Evolutionary conservation across 208 protist species (phyloP).

Genomic region (Crithidia acanthocephali): DNA sequence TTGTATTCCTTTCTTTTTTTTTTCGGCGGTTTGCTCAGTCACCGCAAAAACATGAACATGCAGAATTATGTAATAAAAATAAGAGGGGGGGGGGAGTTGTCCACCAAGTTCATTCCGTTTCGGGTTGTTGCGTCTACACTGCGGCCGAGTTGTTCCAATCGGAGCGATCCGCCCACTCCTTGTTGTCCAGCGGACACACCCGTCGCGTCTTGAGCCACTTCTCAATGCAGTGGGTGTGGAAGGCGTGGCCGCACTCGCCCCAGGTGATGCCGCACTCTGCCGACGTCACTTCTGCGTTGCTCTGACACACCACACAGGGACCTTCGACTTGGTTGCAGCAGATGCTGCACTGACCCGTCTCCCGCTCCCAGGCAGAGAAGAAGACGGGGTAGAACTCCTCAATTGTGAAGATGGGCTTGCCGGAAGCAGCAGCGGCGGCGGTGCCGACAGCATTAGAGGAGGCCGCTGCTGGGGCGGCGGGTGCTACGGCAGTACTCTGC

Average conservation of each 20-base stretch:
- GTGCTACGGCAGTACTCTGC: background rate
- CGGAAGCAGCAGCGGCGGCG: background rate
- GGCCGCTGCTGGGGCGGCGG: background rate
- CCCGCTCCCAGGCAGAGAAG: slow-evolving; percentile 95
- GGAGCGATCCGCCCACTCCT: slow-evolving; percentile 93
- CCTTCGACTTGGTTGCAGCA: slow-evolving; percentile 98
- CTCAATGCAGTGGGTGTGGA: slow-evolving; percentile 99
- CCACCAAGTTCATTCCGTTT: no score
- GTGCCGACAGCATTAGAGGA: background rate
- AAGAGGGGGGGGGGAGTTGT: no score
- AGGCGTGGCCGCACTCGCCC: slow-evolving; percentile 98
- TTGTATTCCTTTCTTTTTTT: no score
- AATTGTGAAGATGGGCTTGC: slow-evolving; percentile 49
- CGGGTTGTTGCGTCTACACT: background rate
- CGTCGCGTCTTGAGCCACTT: slow-evolving; percentile 98
- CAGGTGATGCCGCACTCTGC: slow-evolving; percentile 96
- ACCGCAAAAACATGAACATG: no score
- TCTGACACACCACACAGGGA: slow-evolving; percentile 97
- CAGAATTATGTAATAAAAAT: no score
- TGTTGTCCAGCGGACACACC: slow-evolving; percentile 97
- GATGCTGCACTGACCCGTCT: slow-evolving; percentile 97
- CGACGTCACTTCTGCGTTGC: slow-evolving; percentile 51
- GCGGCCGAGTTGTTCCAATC: slow-evolving; percentile 46
- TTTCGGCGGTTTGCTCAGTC: no score
- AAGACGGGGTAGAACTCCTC: slow-evolving; percentile 97